phyloP scores from a whole-genome alignment of 2,329 filamentous ascomycete species.

The Paecilomyces sp. region DNA sequence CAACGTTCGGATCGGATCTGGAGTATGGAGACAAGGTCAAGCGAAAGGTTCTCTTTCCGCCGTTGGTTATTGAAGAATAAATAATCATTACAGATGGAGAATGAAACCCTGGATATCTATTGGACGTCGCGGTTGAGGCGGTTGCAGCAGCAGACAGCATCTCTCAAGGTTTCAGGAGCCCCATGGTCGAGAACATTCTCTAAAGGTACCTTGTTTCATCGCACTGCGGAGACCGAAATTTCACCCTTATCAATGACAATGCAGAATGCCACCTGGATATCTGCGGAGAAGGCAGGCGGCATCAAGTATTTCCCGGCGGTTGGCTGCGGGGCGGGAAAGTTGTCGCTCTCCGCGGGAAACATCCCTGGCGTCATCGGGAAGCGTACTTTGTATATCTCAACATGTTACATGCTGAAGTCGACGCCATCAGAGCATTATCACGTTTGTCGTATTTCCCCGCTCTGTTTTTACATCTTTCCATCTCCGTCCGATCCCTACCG shows the following conservation, averaged over 20 bases:
- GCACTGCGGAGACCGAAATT: background rate
- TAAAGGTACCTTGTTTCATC: background rate
- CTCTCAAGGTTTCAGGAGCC: background rate
- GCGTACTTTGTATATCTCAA: conserved; percentile 24
- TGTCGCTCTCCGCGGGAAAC: conserved; percentile 27
- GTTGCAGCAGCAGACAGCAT: background rate
- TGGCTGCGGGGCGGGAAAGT: conserved; percentile 24
- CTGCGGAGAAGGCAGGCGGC: background rate
- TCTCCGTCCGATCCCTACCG: background rate
- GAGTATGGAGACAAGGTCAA: conserved; percentile 57
- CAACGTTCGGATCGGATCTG: conserved; percentile 56
- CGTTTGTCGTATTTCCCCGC: background rate
- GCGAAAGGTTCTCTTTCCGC: conserved; percentile 47
- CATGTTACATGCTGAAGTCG: conserved; percentile 2
- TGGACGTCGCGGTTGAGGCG: background rate
- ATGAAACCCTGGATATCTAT: background rate
- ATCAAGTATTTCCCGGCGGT: background rate
- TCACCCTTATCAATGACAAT: background rate
- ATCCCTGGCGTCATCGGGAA: background rate
- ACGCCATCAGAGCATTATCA: background rate
- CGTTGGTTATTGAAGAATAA: conserved; percentile 33
- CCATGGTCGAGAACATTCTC: background rate
- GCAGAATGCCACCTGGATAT: background rate
- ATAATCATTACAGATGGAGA: background rate
- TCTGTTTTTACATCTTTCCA: background rate